phyloP scores from a whole-genome alignment of 495 filamentous ascomycete genomes.

The Penicillium psychrofluorescens region DNA sequence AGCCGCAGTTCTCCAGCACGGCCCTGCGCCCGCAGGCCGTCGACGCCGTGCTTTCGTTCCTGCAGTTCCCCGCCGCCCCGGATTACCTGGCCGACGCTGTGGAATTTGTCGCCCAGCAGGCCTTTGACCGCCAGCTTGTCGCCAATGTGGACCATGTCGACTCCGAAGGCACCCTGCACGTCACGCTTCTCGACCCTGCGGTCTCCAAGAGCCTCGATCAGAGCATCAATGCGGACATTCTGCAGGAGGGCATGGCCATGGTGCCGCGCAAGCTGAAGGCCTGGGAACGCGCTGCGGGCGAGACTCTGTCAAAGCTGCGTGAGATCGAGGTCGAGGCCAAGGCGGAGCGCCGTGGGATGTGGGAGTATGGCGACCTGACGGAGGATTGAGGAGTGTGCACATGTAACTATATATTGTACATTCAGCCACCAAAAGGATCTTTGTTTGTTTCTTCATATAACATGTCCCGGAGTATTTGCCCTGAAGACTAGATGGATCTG shows the following conservation, averaged over 20 bases:
- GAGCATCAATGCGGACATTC: conserved; percentile 80
- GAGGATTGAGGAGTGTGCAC: conserved; percentile 54
- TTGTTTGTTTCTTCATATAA: conserved; percentile 5
- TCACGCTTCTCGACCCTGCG: conserved; percentile 76
- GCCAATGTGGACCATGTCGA: conserved; percentile 82
- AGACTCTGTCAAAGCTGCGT: conserved; percentile 58
- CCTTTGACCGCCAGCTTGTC: conserved; percentile 63
- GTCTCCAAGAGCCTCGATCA: conserved; percentile 54
- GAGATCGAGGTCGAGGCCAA: conserved; percentile 69
- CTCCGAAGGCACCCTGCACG: conserved; percentile 68
- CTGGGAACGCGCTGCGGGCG: conserved; percentile 73
- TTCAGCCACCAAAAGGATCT: neutral
- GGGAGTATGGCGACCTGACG: conserved; percentile 95
- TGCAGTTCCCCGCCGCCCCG: conserved; percentile 69
- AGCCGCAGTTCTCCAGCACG: conserved; percentile 67
- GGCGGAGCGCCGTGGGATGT: conserved; percentile 72
- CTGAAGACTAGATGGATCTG: no score
- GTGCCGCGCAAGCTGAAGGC: conserved; percentile 80
- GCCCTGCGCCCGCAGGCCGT: conserved; percentile 80
- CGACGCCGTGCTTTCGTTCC: conserved; percentile 80
- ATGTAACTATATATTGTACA: neutral
- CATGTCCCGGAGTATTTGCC: conserved; percentile 2
- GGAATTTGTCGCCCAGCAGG: conserved; percentile 59
- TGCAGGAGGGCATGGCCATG: conserved; percentile 79
- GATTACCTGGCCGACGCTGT: conserved; percentile 80